Evolutionary conservation across 495 filamentous ascomycete species (phyloP).

Genomic region (Astrocystis sublimbata): DNA sequence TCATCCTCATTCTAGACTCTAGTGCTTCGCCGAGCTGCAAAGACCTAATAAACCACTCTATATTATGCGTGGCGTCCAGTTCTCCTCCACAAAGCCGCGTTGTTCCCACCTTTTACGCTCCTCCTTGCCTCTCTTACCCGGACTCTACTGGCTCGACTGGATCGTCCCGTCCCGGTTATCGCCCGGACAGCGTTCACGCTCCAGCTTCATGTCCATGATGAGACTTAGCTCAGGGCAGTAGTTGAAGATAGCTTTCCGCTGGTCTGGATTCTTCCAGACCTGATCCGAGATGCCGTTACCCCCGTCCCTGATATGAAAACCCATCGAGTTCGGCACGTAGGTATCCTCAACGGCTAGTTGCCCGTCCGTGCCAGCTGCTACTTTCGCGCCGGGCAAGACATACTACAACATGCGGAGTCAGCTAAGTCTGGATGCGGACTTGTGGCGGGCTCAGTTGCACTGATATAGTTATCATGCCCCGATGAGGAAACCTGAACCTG

Average conservation of each 20-base stretch:
- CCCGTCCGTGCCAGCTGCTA: constrained; percentile 38
- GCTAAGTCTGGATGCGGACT: no score
- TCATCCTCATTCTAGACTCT: not conserved
- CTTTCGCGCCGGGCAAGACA: constrained; percentile 45
- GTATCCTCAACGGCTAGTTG: constrained; percentile 49
- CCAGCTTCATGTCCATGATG: constrained; percentile 37
- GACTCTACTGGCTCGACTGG: no score
- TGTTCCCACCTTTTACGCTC: not conserved
- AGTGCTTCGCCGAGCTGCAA: not conserved
- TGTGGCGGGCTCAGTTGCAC: no score
- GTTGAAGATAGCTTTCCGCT: constrained; percentile 44
- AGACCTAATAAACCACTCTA: constrained; percentile 23
- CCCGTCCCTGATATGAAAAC: constrained; percentile 48
- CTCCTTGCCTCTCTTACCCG: not conserved
- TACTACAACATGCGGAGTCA: no score
- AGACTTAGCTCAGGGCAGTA: constrained; percentile 53
- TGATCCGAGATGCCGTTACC: constrained; percentile 34
- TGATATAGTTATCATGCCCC: no score
- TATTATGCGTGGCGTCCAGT: constrained; percentile 23
- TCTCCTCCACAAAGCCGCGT: not conserved
- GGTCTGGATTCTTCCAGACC: constrained; percentile 43
- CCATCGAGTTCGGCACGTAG: constrained; percentile 48
- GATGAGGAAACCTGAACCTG: no score
- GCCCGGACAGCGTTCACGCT: constrained; percentile 43
- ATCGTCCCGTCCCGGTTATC: constrained; percentile 28